phyloP scores from a whole-genome alignment of 495 filamentous ascomycete species.

The Penicillium fimorum region DNA sequence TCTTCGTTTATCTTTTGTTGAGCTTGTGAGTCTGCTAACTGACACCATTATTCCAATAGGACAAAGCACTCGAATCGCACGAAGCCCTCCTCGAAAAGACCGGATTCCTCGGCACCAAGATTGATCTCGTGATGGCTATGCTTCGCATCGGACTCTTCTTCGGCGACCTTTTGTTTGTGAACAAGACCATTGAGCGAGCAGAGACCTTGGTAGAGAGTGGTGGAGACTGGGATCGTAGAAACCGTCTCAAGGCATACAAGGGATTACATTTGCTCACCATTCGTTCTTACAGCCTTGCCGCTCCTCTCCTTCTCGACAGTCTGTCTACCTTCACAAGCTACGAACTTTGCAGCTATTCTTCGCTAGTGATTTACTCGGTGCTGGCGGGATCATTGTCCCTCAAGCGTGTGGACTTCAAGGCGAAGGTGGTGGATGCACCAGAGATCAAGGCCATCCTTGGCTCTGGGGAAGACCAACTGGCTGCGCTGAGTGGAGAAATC shows the following conservation, averaged over 20 bases:
- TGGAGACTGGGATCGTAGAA: slow-evolving; percentile 97
- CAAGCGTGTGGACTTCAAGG: slow-evolving; percentile 97
- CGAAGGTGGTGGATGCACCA: slow-evolving; percentile 94
- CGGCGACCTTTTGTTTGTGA: slow-evolving; percentile 82
- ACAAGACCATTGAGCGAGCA: slow-evolving; percentile 89
- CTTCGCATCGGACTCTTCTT: slow-evolving; percentile 96
- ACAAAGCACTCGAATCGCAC: slow-evolving; percentile 87
- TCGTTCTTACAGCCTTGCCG: slow-evolving; percentile 83
- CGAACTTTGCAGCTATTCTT: slow-evolving; percentile 93
- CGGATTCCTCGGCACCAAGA: slow-evolving; percentile 89
- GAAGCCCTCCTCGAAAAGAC: slow-evolving; percentile 94
- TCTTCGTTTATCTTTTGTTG: not conserved
- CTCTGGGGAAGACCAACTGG: slow-evolving; percentile 78
- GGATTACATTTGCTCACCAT: slow-evolving; percentile 89
- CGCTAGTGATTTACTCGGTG: slow-evolving; percentile 91
- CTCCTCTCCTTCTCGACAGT: slow-evolving; percentile 91
- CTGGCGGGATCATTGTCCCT: slow-evolving; percentile 91
- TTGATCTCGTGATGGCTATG: slow-evolving; percentile 93
- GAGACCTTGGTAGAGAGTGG: slow-evolving; percentile 87
- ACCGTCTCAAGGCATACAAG: slow-evolving; percentile 97
- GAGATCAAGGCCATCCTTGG: slow-evolving; percentile 97
- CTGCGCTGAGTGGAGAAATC: slow-evolving; percentile 69
- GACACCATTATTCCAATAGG: slow-evolving; percentile 50
- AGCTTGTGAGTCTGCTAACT: slow-evolving; percentile 10
- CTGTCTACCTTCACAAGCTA: slow-evolving; percentile 98